phyloP scores from a whole-genome alignment of 2,329 filamentous ascomycete genomes.

The Stromatinia cepivora region DNA sequence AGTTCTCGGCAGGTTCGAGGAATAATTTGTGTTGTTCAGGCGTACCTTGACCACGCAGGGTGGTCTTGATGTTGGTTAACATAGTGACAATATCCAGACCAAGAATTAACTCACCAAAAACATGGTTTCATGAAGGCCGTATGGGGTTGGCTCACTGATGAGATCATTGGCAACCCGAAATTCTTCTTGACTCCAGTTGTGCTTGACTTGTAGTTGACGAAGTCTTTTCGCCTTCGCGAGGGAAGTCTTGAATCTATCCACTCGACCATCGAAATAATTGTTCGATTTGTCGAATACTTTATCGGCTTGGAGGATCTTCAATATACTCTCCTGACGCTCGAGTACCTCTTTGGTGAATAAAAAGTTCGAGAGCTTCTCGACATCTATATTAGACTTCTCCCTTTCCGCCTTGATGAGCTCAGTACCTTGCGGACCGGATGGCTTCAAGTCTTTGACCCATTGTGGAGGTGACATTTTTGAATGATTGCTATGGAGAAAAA shows the following conservation, averaged over 20 bases:
- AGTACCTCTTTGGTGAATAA: constrained; percentile 68
- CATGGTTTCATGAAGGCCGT: constrained; percentile 70
- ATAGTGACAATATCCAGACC: not conserved
- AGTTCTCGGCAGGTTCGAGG: constrained; percentile 65
- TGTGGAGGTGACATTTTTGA: constrained; percentile 41
- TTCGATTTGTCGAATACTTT: constrained; percentile 76
- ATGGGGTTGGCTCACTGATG: constrained; percentile 71
- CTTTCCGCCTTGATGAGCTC: constrained; percentile 71
- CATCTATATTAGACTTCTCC: constrained; percentile 63
- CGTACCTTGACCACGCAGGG: constrained; percentile 69
- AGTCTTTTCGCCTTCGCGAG: constrained; percentile 70
- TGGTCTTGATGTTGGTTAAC: constrained; percentile 50
- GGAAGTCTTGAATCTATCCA: constrained; percentile 67
- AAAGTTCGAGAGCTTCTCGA: constrained; percentile 66
- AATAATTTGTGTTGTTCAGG: constrained; percentile 73
- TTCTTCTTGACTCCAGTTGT: constrained; percentile 68
- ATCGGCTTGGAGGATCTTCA: constrained; percentile 65
- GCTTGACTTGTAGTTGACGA: constrained; percentile 62
- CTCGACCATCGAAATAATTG: constrained; percentile 72
- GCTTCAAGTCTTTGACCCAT: constrained; percentile 68
- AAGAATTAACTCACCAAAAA: constrained; percentile 53
- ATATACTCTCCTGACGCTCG: constrained; percentile 58
- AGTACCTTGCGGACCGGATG: constrained; percentile 65
- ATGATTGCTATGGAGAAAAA: constrained; percentile 15
- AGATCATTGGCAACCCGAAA: constrained; percentile 65